Conservation (phyloP, 169 alveolate species). For the Sarcocystis neurona region DNA sequence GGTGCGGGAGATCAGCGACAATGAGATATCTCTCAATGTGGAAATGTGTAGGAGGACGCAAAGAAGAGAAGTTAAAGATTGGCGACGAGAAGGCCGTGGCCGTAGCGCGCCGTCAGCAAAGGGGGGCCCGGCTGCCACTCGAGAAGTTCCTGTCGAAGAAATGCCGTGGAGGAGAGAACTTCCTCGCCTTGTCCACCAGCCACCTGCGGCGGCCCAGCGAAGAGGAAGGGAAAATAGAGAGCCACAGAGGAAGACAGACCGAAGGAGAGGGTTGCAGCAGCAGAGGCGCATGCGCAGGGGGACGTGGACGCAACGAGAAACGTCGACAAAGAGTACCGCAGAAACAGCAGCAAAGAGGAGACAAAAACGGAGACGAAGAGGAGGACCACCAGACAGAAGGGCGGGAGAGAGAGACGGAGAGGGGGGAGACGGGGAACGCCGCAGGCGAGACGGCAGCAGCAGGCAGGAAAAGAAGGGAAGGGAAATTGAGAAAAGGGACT, state of each 20-base stretch:
- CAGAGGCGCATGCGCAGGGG: neutral
- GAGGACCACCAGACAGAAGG: neutral
- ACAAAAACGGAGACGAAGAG: neutral
- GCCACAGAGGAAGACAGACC: neutral
- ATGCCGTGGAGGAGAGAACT: slow-evolving; percentile 44
- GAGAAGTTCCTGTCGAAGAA: slow-evolving; percentile 55
- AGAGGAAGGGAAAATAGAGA: too few species aligned
- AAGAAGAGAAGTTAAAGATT: too few species aligned
- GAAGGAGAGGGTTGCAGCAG: neutral
- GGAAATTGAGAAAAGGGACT: neutral
- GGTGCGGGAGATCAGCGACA: too few species aligned
- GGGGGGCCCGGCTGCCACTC: slow-evolving; percentile 65
- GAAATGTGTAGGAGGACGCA: too few species aligned
- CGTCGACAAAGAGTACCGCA: neutral
- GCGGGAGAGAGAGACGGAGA: neutral
- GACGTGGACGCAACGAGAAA: neutral
- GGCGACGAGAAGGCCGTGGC: slow-evolving; percentile 54
- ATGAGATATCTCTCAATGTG: too few species aligned
- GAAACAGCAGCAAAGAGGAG: neutral
- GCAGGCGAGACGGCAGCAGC: neutral
- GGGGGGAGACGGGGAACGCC: neutral
- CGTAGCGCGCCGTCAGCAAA: slow-evolving; percentile 63
- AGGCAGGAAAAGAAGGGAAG: neutral
- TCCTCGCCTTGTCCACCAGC: slow-evolving; percentile 51
- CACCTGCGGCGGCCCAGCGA: too few species aligned